Percentiles rank a stretch among this genome's conserved stretches.
These are phyloP conservation scores for Rhizophlyctis rosea DNA, from an alignment of 192 early-diverging fungal species.

Conservation along the genomic window DNA sequence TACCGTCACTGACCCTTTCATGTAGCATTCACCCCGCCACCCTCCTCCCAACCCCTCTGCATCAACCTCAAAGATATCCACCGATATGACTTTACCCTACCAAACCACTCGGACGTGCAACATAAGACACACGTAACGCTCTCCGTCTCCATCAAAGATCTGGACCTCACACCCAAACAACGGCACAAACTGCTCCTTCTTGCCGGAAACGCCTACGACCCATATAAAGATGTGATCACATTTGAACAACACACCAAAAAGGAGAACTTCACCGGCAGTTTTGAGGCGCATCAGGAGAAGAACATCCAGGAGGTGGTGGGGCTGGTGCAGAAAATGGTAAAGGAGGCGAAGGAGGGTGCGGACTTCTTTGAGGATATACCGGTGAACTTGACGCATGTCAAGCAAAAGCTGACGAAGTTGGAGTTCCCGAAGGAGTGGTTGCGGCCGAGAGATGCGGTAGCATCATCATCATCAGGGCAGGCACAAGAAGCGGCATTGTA, in stretches of 20 bases:
- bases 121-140: conserved; percentile 50
- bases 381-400: conserved; percentile 54
- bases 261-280: neutral
- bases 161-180: conserved; percentile 43
- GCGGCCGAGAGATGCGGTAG: conserved; percentile 36
- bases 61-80: neutral
- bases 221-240: conserved; percentile 52
- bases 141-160: conserved; percentile 42
- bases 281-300: conserved; percentile 1
- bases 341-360: conserved; percentile 53
- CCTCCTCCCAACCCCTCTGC: neutral
- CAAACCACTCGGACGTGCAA: conserved; percentile 22
- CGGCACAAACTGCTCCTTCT: conserved; percentile 62
- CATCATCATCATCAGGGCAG: too few species aligned
- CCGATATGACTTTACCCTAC: neutral
- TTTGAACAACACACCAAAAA: conserved; percentile 54
- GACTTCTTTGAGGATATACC: conserved; percentile 58
- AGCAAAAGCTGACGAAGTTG: conserved; percentile 40
- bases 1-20: neutral
- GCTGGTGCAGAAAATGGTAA: conserved; percentile 45
- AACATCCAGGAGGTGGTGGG: conserved; percentile 34
- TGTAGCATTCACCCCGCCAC: neutral
- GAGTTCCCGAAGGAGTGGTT: conserved; percentile 65
- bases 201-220: conserved; percentile 58
- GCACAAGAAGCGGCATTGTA: too few species aligned